Base-by-base conservation (phyloP, 192 early-diverging fungal genomes). In the Cetraspora pellucida region DNA sequence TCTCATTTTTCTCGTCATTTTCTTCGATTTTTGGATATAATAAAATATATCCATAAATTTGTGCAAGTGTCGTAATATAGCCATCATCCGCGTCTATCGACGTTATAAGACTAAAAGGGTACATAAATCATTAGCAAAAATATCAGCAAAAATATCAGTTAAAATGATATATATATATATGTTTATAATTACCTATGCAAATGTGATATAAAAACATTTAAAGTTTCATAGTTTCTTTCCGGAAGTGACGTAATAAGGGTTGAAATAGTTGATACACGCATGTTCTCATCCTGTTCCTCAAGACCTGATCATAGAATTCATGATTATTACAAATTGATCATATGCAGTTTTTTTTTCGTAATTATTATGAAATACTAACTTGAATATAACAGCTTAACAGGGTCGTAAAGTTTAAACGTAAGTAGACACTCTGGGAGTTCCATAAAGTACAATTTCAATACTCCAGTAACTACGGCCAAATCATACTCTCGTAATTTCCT, bases 341-440 rank as follows among this genome's bases (percentile, higher is more conserved):
- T 27, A 25, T 47, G 14, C 11, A 70, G 9, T 50, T 46, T n/a
- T 14, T n/a, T 11, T 50, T 14, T 70, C 23, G 43, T 44, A 67
- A 70, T 47, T 47, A 69, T 45, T 25, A 66, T 25, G 31, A 75
- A 77, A 82, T 86, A 84, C 86, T 79, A 44, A 78, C 37, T 83
- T n/a, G 80, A 81, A 74, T 92, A 94, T 66, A 92, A 81, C 11
- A 90, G 82, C 52, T 89, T 86, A 46, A 90, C 83, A 9, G 90
- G 83, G 19, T 90, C 91, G 67, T 94, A 92, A 31, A 92, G 84
- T 68, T 91, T 90, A 77, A 85, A 87, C 8, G 91, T 90, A 16
- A 91, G 79, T 30, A 94, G 68, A 16, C 88, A 90, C 64, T 86
- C 86, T 13, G 91, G 91, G 8, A 94, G 80, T 77, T 94, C 92